Base-by-base conservation (phyloP, 495 filamentous ascomycete genomes). In the Achaetomiella virescens region DNA sequence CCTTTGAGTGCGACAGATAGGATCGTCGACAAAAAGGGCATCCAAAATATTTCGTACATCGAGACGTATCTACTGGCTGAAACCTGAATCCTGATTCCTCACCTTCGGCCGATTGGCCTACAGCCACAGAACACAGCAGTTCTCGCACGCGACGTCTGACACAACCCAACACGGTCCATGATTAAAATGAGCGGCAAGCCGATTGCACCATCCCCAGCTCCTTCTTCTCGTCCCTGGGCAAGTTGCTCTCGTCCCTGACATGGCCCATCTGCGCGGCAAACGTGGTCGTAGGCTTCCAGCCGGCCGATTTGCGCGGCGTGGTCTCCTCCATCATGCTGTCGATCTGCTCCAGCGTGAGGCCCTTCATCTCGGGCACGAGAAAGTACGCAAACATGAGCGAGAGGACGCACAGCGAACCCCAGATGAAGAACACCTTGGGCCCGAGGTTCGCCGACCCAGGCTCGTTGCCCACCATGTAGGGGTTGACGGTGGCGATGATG, bases 311-410 rank as follows among this genome's bases (percentile, higher is more conserved):
- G 8, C 83, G 67, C 18, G 89, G 84, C 8, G 77, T 86, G 1
- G 80, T 79, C 74, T 91, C 87, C 68, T 90, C 89, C 75, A 95
- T 79, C 89, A 92, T 91, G 70, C 80, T 80, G 70, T 93, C 88
- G 58, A 95, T 86, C 66, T 95, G 88, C 73, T 95, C 89, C 25
- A 93, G 86, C 20, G 87, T 85, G 12, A 95, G 76, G 48, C 88
- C 88, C 82, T 90, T 91, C 69, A 89, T 91, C 77, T 91, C 89
- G 25, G 86, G 86, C 35, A 91, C 78, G 36, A 91, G 73, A 78
- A 88, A 88, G 75, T 86, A 91, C 37, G 86, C 80, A 73, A 84
- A 90, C 60, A 84, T 54, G 58, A 87, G 72, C 59, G 79, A 83
- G 53, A 74, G 46, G 43, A 76, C 68, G 70, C 86, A 90, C 38